Evolutionary conservation across 2,329 filamentous ascomycete genomes (phyloP), one percentile per base, ranked within the genome.

Genomic region (Nakataea oryzae): DNA sequence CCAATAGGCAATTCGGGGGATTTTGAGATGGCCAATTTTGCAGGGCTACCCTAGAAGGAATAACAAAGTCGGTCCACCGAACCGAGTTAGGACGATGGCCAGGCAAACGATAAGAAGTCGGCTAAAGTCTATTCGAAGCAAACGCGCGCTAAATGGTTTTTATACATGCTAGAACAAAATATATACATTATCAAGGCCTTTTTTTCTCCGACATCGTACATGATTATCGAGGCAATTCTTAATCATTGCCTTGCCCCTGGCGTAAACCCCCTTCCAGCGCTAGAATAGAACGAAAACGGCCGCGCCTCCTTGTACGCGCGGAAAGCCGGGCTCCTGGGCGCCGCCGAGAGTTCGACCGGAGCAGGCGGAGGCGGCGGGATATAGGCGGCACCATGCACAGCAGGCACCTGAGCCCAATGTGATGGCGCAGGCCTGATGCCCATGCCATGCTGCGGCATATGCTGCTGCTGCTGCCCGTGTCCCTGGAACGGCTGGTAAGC

Each of bases 401-500:
- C 41, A 8, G 41, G 41, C 21, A 17, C 9, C 41, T 17, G 17
- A n/a, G 41, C 41, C 41, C 41, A 50, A 7, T 50, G 17, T 8
- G 41, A 11, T 11, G 30, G 41, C 41, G 21, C 41, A 3, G 41
- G 11, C 17, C 21, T 50, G 7, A 50, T n/a, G 41, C 41, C 54
- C 54, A 7, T 34, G 28, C 28, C 56, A 27, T 58, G 56, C 9
- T n/a, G 28, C 21, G 41, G 41, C 21, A 50, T 50, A 21, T 50
- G n/a, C 41, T 50, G 41, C 41, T 50, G 41, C 17, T 41, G 34
- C 41, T 50, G 59, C 57, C 61, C 66, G 59, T 66, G 26, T 41
- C 57, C 34, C 24, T 24, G 34, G 29, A 68, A 59, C 62, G 62
- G 59, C n/a, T 62, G 59, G 50, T 63, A 63, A 13, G 61, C 54